Base-by-base conservation (phyloP, 177 flowering plant genomes). In the Telopea speciosissima region DNA sequence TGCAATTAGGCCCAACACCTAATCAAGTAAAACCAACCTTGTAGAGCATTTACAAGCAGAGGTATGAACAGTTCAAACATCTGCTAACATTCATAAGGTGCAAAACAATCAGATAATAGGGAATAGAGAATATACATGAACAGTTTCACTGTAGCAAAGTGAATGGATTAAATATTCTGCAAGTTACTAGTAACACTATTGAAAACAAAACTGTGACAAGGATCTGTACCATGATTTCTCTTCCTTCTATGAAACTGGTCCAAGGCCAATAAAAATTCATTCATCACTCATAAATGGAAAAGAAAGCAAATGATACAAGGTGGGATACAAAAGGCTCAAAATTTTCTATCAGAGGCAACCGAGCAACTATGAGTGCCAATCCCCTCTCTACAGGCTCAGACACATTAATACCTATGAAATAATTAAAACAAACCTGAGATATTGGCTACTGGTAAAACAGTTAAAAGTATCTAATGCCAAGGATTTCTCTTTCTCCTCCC, bases 401-500 rank as follows among this genome's bases (percentile, higher is more conserved):
- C 62, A 62, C 40, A 49, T 45, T 45, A 68, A 62, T 52, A 61
- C 70, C 25, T 62, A 12, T 14, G 3, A n/a, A 22, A 65, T 26
- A 24, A 45, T n/a, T 62, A 26, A 13, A 71, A 67, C 72, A 65
- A 63, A 65, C 70, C 76, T 49, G 67, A 63, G 5, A 61, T 8
- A 36, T 58, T 76, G 63, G 22, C 74, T 63, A 58, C 31, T 4
- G 31, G 31, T 28, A 28, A 28, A 28, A 28, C 26, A 54, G 23
- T 49, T 10, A 17, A 12, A 60, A 21, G 19, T 17, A 33, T 40
- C 67, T 75, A 89, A 24, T 87, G 83, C 96, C 96, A 90, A 36
- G 98, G 98, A 70, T 90, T 91, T 81, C 78, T 89, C 83, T 82
- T 90, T 36, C 68, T 69, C 31, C 65, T 64, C 71, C 77, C 80